Evolutionary conservation across 495 filamentous ascomycete genomes (phyloP), one percentile per base, ranked within the genome.

Genomic region (Rostrohypoxylon terebratum): DNA sequence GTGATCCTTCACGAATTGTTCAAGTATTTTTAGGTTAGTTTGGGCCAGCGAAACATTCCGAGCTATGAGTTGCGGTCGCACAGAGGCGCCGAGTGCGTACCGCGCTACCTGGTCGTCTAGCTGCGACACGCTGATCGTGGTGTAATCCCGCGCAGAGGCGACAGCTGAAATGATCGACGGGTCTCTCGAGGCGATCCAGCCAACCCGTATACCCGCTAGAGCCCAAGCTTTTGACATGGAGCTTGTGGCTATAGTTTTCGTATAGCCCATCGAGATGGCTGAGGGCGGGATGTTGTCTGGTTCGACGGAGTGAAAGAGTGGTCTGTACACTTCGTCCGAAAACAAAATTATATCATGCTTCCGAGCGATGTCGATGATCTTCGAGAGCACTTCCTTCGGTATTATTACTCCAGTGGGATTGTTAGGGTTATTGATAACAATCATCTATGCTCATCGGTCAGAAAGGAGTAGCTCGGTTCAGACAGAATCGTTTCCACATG

Each of bases 141-240:
- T 96, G 83, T 94, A 97, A 77, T 97, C 89, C 20, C 94, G 84
- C 1, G 90, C 89, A 5, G 80, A 71, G 4, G 90, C 89, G 47
- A 90, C 84, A n/a, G 85, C 81, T 59, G 92, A 87, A 50, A 96
- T 86, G 58, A 97, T 81, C 0, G 81, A 80, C 5, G 75, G 69
- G 78, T 89, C 85, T 1, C 90, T 87, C 25, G 90, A 90, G 2
- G 91, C 93, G 63, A 96, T 83, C 94, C 94, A 97, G 36, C 94
- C 94, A 3, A 94, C 80, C 0, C 94, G 88, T 53, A 97, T 87
- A 9, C 94, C 94, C 0, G 94, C 94, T 7, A 97, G 80, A 34
- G 93, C 90, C 81, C 93, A 97, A 4, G 93, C 91, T 79, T 97
- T 97, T 14, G 92, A 94, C 79, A 95, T 86, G 1, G 92, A 96